These are phyloP conservation scores for Penicillium coprophilum DNA, from an alignment of 495 filamentous ascomycete species.

Conservation along the genomic window DNA sequence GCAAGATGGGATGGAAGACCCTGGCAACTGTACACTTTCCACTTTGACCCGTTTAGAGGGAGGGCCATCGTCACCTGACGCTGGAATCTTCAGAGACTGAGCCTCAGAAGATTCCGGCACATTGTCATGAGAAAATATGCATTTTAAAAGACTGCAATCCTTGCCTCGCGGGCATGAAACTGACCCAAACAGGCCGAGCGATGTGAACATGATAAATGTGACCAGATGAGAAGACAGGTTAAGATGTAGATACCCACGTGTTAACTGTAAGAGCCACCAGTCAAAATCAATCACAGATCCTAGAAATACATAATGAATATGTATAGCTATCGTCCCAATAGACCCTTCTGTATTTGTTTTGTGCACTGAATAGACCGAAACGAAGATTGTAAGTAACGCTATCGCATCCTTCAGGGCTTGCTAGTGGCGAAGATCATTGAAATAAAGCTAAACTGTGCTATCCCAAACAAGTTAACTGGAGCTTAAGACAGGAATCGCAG, in stretches of 20 bases:
- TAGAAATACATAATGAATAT: background rate
- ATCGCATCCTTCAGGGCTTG: background rate
- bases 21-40: background rate
- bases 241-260: background rate
- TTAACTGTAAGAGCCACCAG: background rate
- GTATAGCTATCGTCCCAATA: background rate
- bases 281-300: background rate
- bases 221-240: background rate
- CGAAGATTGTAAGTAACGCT: background rate
- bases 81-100: background rate
- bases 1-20: background rate
- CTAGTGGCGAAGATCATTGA: background rate
- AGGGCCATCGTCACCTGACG: background rate
- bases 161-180: slow-evolving; percentile 64
- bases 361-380: background rate
- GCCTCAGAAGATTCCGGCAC: background rate
- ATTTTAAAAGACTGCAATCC: slow-evolving; percentile 54
- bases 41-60: slow-evolving; percentile 4
- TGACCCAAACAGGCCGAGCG: slow-evolving; percentile 62
- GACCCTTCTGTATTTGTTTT: background rate
- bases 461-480: background rate
- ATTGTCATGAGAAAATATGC: slow-evolving; percentile 57
- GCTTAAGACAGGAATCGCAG: background rate
- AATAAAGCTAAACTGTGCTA: background rate
- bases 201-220: slow-evolving; percentile 59